phyloP scores from a whole-genome alignment of 2,329 filamentous ascomycete genomes.

The Pseudogymnoascus sp. region DNA sequence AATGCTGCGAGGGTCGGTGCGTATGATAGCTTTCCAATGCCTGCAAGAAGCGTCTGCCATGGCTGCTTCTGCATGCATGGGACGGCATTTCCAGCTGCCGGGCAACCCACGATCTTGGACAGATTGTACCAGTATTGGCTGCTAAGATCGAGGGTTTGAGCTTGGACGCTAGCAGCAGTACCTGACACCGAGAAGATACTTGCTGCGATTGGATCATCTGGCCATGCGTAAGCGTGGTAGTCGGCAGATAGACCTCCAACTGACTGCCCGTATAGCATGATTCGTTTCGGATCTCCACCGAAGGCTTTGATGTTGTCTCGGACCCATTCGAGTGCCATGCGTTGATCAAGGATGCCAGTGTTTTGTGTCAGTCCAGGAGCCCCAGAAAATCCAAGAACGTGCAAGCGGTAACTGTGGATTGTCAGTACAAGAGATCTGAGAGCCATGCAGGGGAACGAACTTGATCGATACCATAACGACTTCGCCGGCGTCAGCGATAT shows the following conservation, averaged over 20 bases:
- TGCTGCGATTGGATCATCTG: conserved; percentile 17
- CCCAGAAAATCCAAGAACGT: conserved; percentile 18
- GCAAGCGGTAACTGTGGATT: conserved; percentile 35
- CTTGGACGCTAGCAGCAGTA: conserved; percentile 23
- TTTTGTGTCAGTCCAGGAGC: conserved; percentile 15
- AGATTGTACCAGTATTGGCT: conserved; percentile 23
- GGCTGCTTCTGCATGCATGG: conserved; percentile 17
- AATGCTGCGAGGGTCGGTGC: conserved; percentile 15
- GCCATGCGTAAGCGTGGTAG: conserved; percentile 18
- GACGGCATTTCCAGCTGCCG: conserved; percentile 17
- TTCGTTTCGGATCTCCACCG: conserved; percentile 42
- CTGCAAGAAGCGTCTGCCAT: conserved; percentile 25
- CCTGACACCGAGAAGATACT: conserved; percentile 29
- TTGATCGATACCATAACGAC: conserved; percentile 42
- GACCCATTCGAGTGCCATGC: conserved; percentile 50
- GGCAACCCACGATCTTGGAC: conserved; percentile 22
- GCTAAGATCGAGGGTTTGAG: conserved; percentile 12
- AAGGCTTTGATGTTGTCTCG: conserved; percentile 48
- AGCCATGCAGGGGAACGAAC: conserved; percentile 26
- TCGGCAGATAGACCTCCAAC: conserved; percentile 21
- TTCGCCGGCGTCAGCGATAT: conserved; percentile 37
- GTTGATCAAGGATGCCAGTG: conserved; percentile 51
- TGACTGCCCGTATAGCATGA: conserved; percentile 25
- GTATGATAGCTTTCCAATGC: conserved; percentile 16
- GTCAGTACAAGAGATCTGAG: not conserved